A percentile compares a stretch with the other conserved stretches of the same genome.
Evolutionary conservation across 1,284 basidiomycete genomes (phyloP).

Genomic region (Microbotryum scabiosae): DNA sequence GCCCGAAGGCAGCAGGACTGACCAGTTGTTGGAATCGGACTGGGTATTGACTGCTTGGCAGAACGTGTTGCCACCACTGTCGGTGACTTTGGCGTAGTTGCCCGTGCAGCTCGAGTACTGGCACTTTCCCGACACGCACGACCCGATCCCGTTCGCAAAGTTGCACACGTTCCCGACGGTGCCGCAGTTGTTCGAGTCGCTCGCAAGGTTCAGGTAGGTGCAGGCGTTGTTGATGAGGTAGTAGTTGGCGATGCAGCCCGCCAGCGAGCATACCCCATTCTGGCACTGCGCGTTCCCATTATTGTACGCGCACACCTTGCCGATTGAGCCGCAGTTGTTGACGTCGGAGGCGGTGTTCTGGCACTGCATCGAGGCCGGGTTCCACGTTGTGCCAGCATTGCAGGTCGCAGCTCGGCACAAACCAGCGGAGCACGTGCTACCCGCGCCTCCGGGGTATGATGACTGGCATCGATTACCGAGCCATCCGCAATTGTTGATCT

Average conservation of each 20-base stretch:
- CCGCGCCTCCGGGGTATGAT: conserved; percentile 14
- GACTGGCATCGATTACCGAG: conserved; percentile 15
- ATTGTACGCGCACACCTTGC: conserved; percentile 11
- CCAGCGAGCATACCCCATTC: not conserved
- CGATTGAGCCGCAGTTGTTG: conserved; percentile 13
- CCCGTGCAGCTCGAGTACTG: not conserved
- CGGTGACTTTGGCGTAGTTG: not conserved
- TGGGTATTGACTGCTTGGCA: not conserved
- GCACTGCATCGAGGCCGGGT: conserved; percentile 5
- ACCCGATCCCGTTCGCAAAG: not conserved
- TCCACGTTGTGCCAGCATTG: conserved; percentile 7
- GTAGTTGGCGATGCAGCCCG: not conserved
- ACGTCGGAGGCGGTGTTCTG: conserved; percentile 5
- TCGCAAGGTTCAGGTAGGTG: not conserved
- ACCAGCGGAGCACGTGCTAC: conserved; percentile 12
- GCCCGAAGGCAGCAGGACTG: not conserved
- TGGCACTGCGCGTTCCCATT: not conserved
- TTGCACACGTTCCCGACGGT: not conserved
- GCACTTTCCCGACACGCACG: not conserved
- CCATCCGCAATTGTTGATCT: conserved; percentile 18
- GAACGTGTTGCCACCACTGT: not conserved
- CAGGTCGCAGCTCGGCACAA: conserved; percentile 9
- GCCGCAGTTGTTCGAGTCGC: conserved; percentile 3
- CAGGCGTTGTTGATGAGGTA: not conserved
- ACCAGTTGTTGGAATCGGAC: conserved; percentile 5